phyloP scores from a whole-genome alignment of 495 filamentous ascomycete genomes.

The Penicillium paradoxum region DNA sequence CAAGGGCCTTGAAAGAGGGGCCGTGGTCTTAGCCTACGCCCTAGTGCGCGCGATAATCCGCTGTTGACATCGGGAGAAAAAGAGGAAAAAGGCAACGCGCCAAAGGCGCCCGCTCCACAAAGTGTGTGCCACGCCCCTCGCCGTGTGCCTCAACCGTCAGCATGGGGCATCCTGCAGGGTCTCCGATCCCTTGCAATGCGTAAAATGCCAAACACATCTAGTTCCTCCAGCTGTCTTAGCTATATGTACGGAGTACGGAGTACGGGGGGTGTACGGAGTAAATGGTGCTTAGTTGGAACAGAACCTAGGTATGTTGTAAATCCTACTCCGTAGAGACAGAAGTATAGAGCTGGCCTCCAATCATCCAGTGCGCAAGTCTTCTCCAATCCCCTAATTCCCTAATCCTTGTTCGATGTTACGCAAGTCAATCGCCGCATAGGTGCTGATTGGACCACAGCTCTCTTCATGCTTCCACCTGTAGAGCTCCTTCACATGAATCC shows the following conservation, averaged over 20 bases:
- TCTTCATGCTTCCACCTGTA: not conserved
- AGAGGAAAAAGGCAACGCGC: conserved; percentile 5
- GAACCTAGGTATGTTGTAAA: too few species aligned
- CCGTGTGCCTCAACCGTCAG: conserved; percentile 6
- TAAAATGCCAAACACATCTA: too few species aligned
- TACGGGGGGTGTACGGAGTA: too few species aligned
- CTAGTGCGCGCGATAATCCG: not conserved
- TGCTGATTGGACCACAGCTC: conserved; percentile 10
- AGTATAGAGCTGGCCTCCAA: conserved; percentile 5
- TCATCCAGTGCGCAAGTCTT: conserved; percentile 9
- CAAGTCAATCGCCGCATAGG: too few species aligned
- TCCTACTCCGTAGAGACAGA: too few species aligned
- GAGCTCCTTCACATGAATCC: conserved; percentile 23
- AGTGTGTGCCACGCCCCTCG: not conserved
- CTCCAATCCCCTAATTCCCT: not conserved
- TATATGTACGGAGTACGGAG: too few species aligned
- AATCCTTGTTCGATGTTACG: conserved; percentile 10
- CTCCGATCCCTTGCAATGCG: conserved; percentile 16
- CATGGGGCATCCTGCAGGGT: conserved; percentile 16
- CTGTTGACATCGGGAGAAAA: conserved; percentile 1
- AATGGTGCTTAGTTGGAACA: too few species aligned
- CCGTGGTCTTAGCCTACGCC: not conserved
- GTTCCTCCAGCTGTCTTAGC: too few species aligned
- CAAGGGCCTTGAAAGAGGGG: not conserved
- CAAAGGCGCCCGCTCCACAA: conserved; percentile 11